These are phyloP conservation scores for Paramecium sexaurelia DNA, from an alignment of 73 alveolate species.

Conservation along the genomic window DNA sequence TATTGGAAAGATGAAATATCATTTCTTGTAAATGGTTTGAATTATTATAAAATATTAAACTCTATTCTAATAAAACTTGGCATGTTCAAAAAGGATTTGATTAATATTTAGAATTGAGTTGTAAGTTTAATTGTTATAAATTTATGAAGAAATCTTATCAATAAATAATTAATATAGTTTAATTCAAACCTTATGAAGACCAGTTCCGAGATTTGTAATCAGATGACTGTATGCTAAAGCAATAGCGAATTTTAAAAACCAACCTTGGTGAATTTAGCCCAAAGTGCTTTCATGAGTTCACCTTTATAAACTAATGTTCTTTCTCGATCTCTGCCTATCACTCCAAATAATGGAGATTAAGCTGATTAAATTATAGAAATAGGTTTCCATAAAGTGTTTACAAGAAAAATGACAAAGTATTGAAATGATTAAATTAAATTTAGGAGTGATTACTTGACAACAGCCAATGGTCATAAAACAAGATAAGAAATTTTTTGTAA, in stretches of 20 bases:
- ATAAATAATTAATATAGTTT: not conserved
- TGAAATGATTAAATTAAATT: not conserved
- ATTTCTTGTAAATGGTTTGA: not conserved
- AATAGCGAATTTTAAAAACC: not conserved
- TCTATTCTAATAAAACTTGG: not conserved
- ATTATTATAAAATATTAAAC: not conserved
- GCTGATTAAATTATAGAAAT: not conserved
- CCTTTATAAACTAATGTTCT: not conserved
- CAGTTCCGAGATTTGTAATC: not conserved
- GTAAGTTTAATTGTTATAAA: not conserved
- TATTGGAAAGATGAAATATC: not conserved
- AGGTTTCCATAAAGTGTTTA: not conserved
- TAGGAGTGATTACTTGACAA: not conserved
- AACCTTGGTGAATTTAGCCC: not conserved
- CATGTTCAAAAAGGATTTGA: not conserved
- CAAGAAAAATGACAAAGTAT: constrained; percentile 26
- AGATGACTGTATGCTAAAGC: not conserved
- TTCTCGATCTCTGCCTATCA: not conserved
- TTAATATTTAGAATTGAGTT: not conserved
- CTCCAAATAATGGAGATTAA: constrained; percentile 8
- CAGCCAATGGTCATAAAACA: not conserved
- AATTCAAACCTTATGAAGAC: not conserved
- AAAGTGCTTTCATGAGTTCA: not conserved
- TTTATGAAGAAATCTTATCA: not conserved
- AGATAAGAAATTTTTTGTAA: not conserved